Percentiles rank a stretch among this genome's conserved stretches.
Conservation (phyloP, 177 flowering plant species). For the Vitis hybrid region DNA sequence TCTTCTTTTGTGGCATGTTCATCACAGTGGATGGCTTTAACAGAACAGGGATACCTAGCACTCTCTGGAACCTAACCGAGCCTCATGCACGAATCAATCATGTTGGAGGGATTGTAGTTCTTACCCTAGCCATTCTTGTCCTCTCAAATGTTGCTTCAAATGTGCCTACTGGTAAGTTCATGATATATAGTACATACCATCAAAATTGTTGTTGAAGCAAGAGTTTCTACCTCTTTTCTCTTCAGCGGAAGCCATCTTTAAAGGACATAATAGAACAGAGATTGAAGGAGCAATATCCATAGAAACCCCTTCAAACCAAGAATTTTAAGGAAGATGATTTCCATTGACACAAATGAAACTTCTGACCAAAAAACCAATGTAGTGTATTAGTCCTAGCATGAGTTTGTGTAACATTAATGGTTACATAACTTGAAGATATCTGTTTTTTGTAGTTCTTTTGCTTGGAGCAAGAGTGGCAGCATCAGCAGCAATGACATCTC, state of each 20-base stretch:
- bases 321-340: no score
- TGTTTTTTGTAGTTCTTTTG: slow-evolving; percentile 46
- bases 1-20: slow-evolving; percentile 96
- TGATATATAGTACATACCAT: no score
- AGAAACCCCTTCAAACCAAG: no score
- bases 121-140: slow-evolving; percentile 60
- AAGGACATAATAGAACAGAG: no score
- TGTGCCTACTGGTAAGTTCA: slow-evolving; percentile 74
- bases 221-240: no score
- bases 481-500: slow-evolving; percentile 65
- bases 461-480: slow-evolving; percentile 76
- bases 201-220: no score
- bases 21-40: slow-evolving; percentile 90
- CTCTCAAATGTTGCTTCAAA: slow-evolving; percentile 88
- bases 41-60: slow-evolving; percentile 77
- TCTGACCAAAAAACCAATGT: no score
- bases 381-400: no score
- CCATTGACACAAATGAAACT: no score
- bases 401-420: no score
- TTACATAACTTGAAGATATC: no score
- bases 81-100: slow-evolving; percentile 62
- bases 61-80: slow-evolving; percentile 78
- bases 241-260: no score
- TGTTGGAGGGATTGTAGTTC: slow-evolving; percentile 50
- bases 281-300: slow-evolving; percentile 14